phyloP scores from a whole-genome alignment of 441 rosid genomes.

The Bocquillonia castaneifolia region DNA sequence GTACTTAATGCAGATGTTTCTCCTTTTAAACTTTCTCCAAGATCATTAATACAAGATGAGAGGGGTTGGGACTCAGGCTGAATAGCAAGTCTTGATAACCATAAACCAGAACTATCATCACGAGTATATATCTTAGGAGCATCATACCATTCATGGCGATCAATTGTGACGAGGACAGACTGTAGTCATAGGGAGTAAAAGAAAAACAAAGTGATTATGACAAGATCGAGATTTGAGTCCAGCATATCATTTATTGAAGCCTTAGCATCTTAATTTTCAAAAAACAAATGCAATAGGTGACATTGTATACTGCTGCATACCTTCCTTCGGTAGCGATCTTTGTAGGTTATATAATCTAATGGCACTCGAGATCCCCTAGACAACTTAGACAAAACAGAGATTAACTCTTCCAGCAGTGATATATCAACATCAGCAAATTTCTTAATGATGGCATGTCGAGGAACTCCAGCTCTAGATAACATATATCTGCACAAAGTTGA shows the following conservation, averaged over 20 bases:
- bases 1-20: constrained; percentile 30
- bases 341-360: constrained; percentile 75
- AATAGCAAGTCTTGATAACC: constrained; percentile 71
- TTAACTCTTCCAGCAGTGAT: constrained; percentile 60
- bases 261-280: background rate
- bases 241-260: constrained; percentile 1
- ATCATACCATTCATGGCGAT: constrained; percentile 97
- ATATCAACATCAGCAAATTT: constrained; percentile 85
- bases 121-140: constrained; percentile 88
- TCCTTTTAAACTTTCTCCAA: constrained; percentile 26
- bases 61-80: constrained; percentile 31
- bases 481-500: constrained; percentile 58
- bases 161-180: constrained; percentile 82
- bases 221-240: background rate
- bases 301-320: constrained; percentile 29
- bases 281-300: constrained; percentile 6
- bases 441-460: constrained; percentile 92
- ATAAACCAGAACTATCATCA: constrained; percentile 80
- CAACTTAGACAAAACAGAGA: constrained; percentile 65
- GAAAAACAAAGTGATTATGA: background rate
- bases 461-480: constrained; percentile 92
- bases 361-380: constrained; percentile 85
- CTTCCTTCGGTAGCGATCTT: constrained; percentile 92
- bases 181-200: constrained; percentile 39
- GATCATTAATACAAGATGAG: constrained; percentile 31